Conservation (phyloP, 257 asterid genomes). For the Solanum virginianum region DNA sequence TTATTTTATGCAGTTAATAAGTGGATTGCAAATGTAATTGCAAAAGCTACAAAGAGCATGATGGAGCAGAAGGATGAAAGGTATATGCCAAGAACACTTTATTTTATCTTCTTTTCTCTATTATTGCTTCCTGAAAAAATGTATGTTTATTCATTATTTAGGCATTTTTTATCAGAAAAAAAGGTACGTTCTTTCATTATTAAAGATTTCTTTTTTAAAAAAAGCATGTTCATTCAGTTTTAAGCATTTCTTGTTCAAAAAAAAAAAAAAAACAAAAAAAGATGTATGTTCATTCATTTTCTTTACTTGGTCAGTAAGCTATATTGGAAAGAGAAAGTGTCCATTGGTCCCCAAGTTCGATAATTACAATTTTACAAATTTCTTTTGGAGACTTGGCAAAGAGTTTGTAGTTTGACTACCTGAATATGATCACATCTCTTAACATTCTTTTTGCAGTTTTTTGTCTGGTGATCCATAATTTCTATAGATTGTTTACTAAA, state of each 20-base stretch:
- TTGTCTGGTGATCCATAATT: background rate
- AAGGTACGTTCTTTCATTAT: background rate
- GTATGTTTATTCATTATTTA: background rate
- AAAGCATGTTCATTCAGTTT: background rate
- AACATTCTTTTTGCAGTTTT: background rate
- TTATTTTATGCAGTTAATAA: conserved; percentile 52
- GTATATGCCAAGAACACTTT: conserved; percentile 11
- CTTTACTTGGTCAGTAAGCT: background rate
- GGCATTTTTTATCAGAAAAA: background rate
- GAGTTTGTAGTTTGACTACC: background rate
- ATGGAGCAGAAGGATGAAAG: conserved; percentile 99
- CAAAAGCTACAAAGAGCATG: conserved; percentile 75
- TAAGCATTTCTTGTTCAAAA: background rate
- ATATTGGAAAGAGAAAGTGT: background rate
- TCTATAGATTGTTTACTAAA: background rate
- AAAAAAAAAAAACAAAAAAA: background rate
- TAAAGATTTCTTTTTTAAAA: background rate
- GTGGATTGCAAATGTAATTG: conserved; percentile 94
- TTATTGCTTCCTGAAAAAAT: background rate
- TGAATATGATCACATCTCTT: background rate
- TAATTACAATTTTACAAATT: background rate
- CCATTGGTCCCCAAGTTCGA: background rate
- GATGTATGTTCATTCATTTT: background rate
- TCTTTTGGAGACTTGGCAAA: background rate
- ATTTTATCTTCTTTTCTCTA: background rate